phyloP scores from a whole-genome alignment of 495 filamentous ascomycete species.

The Articulospora tetracladia region DNA sequence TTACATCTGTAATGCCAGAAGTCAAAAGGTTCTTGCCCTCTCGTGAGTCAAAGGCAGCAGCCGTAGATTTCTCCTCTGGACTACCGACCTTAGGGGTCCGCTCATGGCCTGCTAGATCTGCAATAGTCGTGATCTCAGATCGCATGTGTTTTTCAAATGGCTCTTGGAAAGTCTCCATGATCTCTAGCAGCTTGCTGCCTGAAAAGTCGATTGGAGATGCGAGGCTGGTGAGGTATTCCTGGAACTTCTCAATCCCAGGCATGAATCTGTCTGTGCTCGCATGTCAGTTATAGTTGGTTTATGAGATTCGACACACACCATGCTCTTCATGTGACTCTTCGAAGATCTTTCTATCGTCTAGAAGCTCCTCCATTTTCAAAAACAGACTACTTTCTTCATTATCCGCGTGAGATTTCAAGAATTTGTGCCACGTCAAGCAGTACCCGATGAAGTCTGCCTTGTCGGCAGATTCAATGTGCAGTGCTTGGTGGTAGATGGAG shows the following conservation, averaged over 20 bases:
- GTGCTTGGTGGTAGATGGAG: not conserved
- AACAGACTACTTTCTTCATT: slow-evolving; percentile 28
- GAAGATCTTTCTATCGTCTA: slow-evolving; percentile 21
- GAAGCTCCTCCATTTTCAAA: slow-evolving; percentile 27
- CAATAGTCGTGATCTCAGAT: slow-evolving; percentile 49
- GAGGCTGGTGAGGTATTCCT: slow-evolving; percentile 40
- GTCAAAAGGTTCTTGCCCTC: slow-evolving; percentile 48
- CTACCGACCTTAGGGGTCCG: slow-evolving; percentile 41
- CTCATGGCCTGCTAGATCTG: slow-evolving; percentile 39
- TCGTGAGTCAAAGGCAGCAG: slow-evolving; percentile 36
- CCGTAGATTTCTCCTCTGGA: slow-evolving; percentile 32
- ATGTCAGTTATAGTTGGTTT: not conserved
- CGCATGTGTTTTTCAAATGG: slow-evolving; percentile 49
- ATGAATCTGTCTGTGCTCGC: slow-evolving; percentile 41
- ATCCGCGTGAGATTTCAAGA: slow-evolving; percentile 28
- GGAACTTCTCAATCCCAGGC: slow-evolving; percentile 40
- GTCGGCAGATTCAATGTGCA: slow-evolving; percentile 27
- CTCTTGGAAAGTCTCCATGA: slow-evolving; percentile 44
- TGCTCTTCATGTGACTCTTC: slow-evolving; percentile 13
- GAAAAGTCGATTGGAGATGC: slow-evolving; percentile 34
- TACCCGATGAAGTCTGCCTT: slow-evolving; percentile 38
- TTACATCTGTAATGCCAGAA: slow-evolving; percentile 43
- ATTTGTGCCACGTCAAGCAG: slow-evolving; percentile 27
- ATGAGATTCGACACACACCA: slow-evolving; percentile 1
- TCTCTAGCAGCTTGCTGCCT: slow-evolving; percentile 36